Evolutionary conservation across 1,284 basidiomycete genomes (phyloP).

Genomic region (Apiotrichum akiyoshidainum): DNA sequence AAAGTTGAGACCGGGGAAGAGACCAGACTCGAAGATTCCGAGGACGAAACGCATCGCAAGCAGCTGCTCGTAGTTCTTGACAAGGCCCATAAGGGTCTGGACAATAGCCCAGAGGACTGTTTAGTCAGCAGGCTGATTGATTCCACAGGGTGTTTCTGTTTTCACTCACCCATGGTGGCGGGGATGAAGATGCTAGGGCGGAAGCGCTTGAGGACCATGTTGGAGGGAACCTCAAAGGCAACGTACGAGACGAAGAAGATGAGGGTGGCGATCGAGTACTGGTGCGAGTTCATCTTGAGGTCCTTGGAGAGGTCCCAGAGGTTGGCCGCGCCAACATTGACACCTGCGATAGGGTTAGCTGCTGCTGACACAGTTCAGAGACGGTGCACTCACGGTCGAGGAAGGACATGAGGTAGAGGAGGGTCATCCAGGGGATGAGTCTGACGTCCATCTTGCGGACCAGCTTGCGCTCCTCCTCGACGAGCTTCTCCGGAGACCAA

Average conservation of each 20-base stretch:
- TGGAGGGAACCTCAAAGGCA: constrained; percentile 37
- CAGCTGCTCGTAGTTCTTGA: constrained; percentile 1
- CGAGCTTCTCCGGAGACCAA: constrained; percentile 8
- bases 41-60: constrained; percentile 16
- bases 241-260: constrained; percentile 44
- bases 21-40: constrained; percentile 31
- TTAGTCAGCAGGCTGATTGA: no score
- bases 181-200: not conserved
- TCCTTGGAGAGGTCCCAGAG: constrained; percentile 15
- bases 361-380: not conserved
- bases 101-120: not conserved
- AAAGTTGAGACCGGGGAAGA: constrained; percentile 30
- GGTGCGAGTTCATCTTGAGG: constrained; percentile 17
- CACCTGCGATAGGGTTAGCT: not conserved
- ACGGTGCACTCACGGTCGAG: constrained; percentile 59
- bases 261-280: constrained; percentile 32
- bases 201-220: constrained; percentile 10
- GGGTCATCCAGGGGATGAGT: constrained; percentile 34
- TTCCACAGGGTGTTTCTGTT: no score
- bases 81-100: constrained; percentile 12
- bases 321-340: constrained; percentile 30
- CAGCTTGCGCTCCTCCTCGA: not conserved
- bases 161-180: not conserved
- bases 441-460: constrained; percentile 23
- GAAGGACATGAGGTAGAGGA: constrained; percentile 72